A percentile compares a stretch with the other conserved stretches of the same genome.
Conservation (phyloP, 331 rosid species). For the Rosa hybrid region DNA sequence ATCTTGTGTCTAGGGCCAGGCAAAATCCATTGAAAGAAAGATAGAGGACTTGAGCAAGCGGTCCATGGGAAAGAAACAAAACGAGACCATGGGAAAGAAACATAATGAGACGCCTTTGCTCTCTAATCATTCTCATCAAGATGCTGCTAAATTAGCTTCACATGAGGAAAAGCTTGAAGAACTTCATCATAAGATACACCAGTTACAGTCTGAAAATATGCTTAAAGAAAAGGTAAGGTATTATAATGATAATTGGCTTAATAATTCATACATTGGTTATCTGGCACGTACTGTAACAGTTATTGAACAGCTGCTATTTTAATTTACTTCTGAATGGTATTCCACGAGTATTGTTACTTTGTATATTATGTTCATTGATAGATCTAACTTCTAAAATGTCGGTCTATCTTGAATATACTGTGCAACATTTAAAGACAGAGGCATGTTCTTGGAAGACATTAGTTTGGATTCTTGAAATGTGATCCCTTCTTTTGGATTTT, state of each 20-base stretch:
- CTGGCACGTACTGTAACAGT: not conserved
- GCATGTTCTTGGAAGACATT: not conserved
- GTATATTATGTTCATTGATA: not conserved
- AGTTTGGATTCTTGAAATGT: not conserved
- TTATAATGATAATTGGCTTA: not conserved
- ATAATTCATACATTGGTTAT: not conserved
- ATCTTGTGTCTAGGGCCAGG: constrained; percentile 53
- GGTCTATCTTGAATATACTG: not conserved
- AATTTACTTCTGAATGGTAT: not conserved
- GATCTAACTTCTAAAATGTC: not conserved
- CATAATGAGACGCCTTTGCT: constrained; percentile 44
- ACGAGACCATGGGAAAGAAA: not conserved
- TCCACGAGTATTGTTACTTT: not conserved
- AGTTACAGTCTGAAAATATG: constrained; percentile 61
- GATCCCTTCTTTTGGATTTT: not conserved
- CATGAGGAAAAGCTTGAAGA: constrained; percentile 72
- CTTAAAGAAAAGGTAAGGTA: constrained; percentile 59
- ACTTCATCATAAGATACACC: constrained; percentile 61
- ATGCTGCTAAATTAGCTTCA: constrained; percentile 42
- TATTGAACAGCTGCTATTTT: not conserved
- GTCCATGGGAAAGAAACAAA: constrained; percentile 22
- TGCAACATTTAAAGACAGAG: not conserved
- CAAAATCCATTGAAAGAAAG: constrained; percentile 54
- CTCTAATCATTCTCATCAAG: constrained; percentile 36
- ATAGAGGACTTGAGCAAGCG: constrained; percentile 50